Conservation (phyloP, 208 protist species). For the Acanthamoeba sp. region DNA sequence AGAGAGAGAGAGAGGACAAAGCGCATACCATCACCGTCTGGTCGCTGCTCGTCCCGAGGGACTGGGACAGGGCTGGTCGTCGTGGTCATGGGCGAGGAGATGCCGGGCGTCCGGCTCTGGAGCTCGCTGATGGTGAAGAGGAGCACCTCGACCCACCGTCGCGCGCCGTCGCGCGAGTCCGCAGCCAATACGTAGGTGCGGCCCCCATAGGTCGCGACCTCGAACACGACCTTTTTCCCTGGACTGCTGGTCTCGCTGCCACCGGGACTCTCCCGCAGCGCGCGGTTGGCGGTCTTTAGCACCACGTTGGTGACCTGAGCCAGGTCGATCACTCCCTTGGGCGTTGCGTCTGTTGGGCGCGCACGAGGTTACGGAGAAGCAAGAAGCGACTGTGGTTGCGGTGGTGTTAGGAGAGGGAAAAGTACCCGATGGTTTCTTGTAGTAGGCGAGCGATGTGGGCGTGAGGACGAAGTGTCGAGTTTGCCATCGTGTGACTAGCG, state of each 20-base stretch:
- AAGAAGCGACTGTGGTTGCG: not conserved
- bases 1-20: too few relatives aligned
- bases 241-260: not conserved
- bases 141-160: not conserved
- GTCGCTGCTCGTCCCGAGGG: too few relatives aligned
- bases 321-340: not conserved
- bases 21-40: too few relatives aligned
- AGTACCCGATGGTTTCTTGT: conserved; percentile 1
- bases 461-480: conserved; percentile 15
- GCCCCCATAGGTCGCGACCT: not conserved
- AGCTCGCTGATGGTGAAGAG: not conserved
- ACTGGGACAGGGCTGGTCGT: not conserved
- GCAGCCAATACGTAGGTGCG: conserved; percentile 6
- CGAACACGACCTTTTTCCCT: not conserved
- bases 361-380: not conserved
- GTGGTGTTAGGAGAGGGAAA: not conserved
- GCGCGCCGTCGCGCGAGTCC: not conserved
- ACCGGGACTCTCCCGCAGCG: not conserved
- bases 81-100: not conserved
- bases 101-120: not conserved
- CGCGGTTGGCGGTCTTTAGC: not conserved
- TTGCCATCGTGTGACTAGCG: not conserved
- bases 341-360: not conserved
- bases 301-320: not conserved
- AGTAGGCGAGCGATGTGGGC: not conserved